Conservation (phyloP, 2,329 filamentous ascomycete genomes). For the Aspergillus costaricaensis region DNA sequence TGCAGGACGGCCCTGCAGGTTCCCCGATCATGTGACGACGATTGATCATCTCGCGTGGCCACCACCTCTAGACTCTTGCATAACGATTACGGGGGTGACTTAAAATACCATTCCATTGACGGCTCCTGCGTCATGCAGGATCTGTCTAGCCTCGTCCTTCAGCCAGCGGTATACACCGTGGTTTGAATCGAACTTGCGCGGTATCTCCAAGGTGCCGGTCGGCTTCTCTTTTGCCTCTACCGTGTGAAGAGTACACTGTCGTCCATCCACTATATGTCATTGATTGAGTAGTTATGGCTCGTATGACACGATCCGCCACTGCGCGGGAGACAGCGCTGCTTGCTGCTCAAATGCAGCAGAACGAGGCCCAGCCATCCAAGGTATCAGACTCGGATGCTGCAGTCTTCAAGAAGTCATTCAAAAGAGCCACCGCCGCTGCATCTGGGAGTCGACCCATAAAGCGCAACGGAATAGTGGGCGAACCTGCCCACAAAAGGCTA, state of each 20-base stretch:
- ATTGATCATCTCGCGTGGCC: too few relatives aligned
- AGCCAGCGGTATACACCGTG: background rate
- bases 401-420: background rate
- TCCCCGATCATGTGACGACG: too few relatives aligned
- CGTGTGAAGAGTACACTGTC: too few relatives aligned
- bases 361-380: background rate
- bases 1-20: too few relatives aligned
- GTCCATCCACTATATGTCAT: background rate
- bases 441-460: conserved; percentile 18
- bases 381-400: background rate
- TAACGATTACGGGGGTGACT: too few relatives aligned
- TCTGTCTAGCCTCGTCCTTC: background rate
- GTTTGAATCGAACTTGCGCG: too few relatives aligned
- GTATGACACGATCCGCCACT: conserved; percentile 33
- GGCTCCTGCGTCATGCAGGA: too few relatives aligned
- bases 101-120: too few relatives aligned
- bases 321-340: conserved; percentile 25
- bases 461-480: conserved; percentile 14
- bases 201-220: background rate
- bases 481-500: conserved; percentile 29
- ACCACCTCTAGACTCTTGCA: too few relatives aligned
- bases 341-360: conserved; percentile 13
- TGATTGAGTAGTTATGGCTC: conserved; percentile 20
- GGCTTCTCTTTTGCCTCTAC: background rate
- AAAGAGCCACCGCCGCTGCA: background rate